These are phyloP conservation scores for Nannochloropsis granulata DNA, from an alignment of 108 stramenopile genomes.

Conservation along the genomic window DNA sequence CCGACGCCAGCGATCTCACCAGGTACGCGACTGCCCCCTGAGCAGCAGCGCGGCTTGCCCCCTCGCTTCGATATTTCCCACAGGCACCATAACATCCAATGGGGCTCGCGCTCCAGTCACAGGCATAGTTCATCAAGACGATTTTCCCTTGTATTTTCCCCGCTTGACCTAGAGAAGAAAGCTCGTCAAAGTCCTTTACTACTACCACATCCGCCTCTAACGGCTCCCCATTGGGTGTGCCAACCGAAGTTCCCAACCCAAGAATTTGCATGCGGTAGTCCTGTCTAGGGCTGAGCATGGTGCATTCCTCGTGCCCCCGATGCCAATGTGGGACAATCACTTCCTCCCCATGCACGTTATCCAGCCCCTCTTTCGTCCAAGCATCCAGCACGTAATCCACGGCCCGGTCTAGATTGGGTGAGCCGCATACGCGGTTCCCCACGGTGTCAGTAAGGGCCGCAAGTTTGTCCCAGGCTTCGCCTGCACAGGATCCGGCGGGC, in stretches of 20 bases:
- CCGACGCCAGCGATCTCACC: neutral
- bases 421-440: neutral
- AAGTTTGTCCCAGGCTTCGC: neutral
- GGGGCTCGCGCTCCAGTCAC: neutral
- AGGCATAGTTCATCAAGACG: neutral
- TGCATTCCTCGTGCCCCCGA: neutral
- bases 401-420: neutral
- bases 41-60: neutral
- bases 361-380: neutral
- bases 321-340: neutral
- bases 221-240: neutral
- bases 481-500: neutral
- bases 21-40: neutral
- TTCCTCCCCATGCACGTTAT: neutral
- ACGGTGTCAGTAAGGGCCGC: neutral
- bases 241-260: neutral
- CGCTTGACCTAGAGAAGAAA: neutral
- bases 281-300: neutral
- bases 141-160: neutral
- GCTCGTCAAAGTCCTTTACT: neutral
- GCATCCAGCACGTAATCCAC: neutral
- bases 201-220: neutral
- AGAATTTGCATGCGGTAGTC: neutral
- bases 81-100: neutral
- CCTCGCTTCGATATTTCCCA: neutral